Evolutionary conservation across 2,329 filamentous ascomycete genomes (phyloP).

Genomic region (Colletotrichum ledebouriae): DNA sequence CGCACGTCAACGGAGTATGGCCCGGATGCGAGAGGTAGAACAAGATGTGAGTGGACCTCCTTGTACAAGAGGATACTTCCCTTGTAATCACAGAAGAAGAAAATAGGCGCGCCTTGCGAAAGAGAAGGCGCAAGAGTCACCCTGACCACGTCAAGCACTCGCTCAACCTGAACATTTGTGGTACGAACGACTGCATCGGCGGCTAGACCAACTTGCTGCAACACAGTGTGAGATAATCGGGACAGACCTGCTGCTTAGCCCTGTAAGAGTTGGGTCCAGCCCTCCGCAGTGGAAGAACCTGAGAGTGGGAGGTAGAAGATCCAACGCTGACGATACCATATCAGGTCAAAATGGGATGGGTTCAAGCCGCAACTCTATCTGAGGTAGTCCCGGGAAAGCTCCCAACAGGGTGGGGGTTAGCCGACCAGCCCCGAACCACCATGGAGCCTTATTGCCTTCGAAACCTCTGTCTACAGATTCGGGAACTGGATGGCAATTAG

Average conservation of each 20-base stretch:
- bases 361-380: neutral
- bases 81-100: neutral
- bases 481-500: no score
- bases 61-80: constrained; percentile 18
- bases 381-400: constrained; percentile 25
- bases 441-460: neutral
- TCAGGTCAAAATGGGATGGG: constrained; percentile 16
- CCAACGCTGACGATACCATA: constrained; percentile 11
- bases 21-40: neutral
- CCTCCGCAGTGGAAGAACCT: constrained; percentile 9
- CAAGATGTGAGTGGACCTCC: neutral
- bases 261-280: constrained; percentile 14
- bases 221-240: constrained; percentile 35
- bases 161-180: constrained; percentile 9
- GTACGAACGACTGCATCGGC: constrained; percentile 23
- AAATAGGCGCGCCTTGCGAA: constrained; percentile 5
- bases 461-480: neutral
- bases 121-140: neutral
- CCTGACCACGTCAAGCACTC: constrained; percentile 17
- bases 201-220: constrained; percentile 22
- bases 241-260: constrained; percentile 8
- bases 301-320: constrained; percentile 20
- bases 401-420: constrained; percentile 31
- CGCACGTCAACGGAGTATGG: neutral
- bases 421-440: constrained; percentile 1